A percentile compares a stretch with the other conserved stretches of the same genome.
Evolutionary conservation across 2,329 filamentous ascomycete species (phyloP).

Genomic region (Stachybotrys chartarum): DNA sequence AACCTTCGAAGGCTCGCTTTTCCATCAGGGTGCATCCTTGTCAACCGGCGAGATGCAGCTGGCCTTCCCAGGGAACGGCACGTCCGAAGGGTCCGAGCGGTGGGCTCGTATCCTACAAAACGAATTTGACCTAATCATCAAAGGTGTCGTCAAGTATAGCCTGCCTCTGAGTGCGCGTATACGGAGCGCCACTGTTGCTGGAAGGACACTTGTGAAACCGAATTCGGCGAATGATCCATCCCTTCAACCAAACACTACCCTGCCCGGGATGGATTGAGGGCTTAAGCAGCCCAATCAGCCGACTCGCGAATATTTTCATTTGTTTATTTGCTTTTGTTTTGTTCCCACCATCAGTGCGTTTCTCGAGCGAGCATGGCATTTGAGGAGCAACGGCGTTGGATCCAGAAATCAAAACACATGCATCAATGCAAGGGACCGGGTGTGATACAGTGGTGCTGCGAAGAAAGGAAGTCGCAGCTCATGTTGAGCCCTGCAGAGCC

Average conservation of each 20-base stretch:
- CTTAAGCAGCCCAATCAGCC: slow-evolving; percentile 4
- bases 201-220: slow-evolving; percentile 52
- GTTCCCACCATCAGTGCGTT: slow-evolving; percentile 13
- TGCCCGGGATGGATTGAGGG: slow-evolving; percentile 11
- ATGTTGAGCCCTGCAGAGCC: background rate
- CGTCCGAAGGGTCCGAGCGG: slow-evolving; percentile 73
- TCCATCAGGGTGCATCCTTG: slow-evolving; percentile 63
- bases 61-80: slow-evolving; percentile 77
- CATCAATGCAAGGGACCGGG: slow-evolving; percentile 11
- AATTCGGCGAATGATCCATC: slow-evolving; percentile 56
- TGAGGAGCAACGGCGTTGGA: slow-evolving; percentile 26
- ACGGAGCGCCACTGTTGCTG: slow-evolving; percentile 53
- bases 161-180: slow-evolving; percentile 55
- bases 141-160: slow-evolving; percentile 81
- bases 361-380: slow-evolving; percentile 27
- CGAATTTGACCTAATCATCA: slow-evolving; percentile 87
- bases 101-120: slow-evolving; percentile 90
- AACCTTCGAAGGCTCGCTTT: slow-evolving; percentile 82
- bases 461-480: no score
- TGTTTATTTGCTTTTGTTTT: slow-evolving; percentile 12
- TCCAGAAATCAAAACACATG: slow-evolving; percentile 20
- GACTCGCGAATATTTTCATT: slow-evolving; percentile 12
- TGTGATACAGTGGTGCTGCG: background rate
- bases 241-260: slow-evolving; percentile 71
- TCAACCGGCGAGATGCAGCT: slow-evolving; percentile 82